Base-by-base conservation (phyloP, 2,329 filamentous ascomycete genomes). In the Pseudocercospora ulei region DNA sequence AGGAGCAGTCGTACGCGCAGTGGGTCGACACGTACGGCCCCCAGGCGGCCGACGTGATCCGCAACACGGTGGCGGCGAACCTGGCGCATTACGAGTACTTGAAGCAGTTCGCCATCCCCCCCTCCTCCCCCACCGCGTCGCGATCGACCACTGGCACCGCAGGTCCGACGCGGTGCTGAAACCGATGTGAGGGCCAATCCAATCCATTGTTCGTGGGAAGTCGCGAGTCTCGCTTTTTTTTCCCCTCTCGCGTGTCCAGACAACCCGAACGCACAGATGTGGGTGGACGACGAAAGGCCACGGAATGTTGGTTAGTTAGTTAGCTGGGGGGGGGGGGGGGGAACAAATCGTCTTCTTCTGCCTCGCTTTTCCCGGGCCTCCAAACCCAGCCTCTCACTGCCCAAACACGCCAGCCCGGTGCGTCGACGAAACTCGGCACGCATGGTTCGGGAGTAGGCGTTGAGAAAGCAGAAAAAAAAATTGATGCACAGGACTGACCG, bases 61-160 rank as follows among this genome's bases (percentile, higher is more conserved):
- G 77, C 44, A 67, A 76, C 52, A 78, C 73, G 7, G 82, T 87
- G 23, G 71, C 82, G 44, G 77, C 72, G 38, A 87, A 85, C 54
- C 65, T 82, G 31, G 67, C 70, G 35, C 72, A 85, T 57, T 90
- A 90, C 60, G 80, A 88, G 62, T 85, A 87, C 58, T 65, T 90
- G 61, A 87, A 82, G 71, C 71, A 75, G 54, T 90, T 84, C 63
- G 77, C 77, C 44, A 69, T 50, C 18, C 38, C 31, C 25, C 39
- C 38, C 77, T 44, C 69, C 49, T 16, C 38, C 31, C 25, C 39
- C 38, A 24, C 39, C 42, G 39, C 30, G 30, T 33, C 30, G 23
- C 11, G 30, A 33, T 33, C 23, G 30, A 33, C 30, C 23, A 20
- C 18, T 33, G 11, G 30, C 6, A 14, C 7, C 8, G 27, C 11